phyloP scores from a whole-genome alignment of 495 filamentous ascomycete genomes.

The Xylaria flabelliformis region DNA sequence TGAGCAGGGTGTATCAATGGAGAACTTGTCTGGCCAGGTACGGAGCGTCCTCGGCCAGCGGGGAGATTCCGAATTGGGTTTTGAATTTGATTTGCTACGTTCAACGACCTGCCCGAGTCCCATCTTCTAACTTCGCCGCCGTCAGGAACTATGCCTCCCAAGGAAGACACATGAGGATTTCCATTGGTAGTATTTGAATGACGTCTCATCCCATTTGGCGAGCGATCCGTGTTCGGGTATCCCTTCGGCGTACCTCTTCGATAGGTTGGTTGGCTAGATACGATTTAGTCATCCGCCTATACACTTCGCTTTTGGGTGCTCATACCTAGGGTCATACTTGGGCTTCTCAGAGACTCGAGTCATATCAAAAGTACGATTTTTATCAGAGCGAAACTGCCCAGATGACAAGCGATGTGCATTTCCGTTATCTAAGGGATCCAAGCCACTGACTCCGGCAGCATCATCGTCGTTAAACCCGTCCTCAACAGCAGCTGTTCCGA shows the following conservation, averaged over 20 bases:
- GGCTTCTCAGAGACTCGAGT: neutral
- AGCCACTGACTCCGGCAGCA: constrained; percentile 25
- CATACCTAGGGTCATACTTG: constrained; percentile 19
- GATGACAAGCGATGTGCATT: constrained; percentile 33
- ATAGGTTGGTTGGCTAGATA: constrained; percentile 8
- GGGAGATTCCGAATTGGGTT: constrained; percentile 1
- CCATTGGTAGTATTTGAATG: neutral
- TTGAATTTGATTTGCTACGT: neutral
- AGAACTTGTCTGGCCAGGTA: neutral
- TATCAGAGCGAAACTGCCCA: neutral
- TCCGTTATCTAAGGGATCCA: constrained; percentile 34
- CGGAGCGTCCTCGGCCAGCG: neutral
- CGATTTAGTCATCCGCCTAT: neutral
- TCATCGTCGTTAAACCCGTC: constrained; percentile 37
- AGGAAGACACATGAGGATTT: neutral
- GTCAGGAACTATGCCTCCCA: constrained; percentile 31
- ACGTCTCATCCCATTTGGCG: neutral
- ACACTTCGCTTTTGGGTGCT: neutral
- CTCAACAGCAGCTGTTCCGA: constrained; percentile 27
- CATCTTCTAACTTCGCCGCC: constrained; percentile 31
- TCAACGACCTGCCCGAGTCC: constrained; percentile 11
- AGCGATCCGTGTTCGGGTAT: neutral
- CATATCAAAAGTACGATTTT: neutral
- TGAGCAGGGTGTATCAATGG: neutral
- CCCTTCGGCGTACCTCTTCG: neutral